These are phyloP conservation scores for Seminavis robusta DNA, from an alignment of 108 stramenopile species.

Conservation along the genomic window DNA sequence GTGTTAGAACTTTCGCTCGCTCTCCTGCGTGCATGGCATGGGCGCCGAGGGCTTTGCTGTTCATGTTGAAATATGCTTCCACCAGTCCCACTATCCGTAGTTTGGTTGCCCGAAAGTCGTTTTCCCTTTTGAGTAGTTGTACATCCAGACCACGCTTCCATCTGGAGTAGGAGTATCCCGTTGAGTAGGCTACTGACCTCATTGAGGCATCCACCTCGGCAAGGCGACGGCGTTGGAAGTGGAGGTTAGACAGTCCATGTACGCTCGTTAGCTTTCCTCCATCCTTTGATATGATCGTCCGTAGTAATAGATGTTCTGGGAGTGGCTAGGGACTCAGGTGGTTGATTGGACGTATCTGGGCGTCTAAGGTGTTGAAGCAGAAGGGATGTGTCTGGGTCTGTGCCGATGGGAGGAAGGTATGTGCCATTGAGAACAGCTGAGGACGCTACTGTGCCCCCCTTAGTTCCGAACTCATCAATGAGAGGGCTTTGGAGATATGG, in stretches of 20 bases:
- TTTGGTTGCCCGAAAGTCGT: not conserved
- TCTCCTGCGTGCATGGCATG: not conserved
- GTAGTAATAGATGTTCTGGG: not conserved
- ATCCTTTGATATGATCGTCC: not conserved
- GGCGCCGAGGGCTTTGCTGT: slow-evolving; percentile 10
- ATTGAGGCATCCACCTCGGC: not conserved
- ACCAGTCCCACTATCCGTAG: slow-evolving; percentile 13
- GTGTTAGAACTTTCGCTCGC: too few relatives aligned
- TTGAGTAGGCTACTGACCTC: too few relatives aligned
- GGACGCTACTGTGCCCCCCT: not conserved
- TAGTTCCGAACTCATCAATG: not conserved
- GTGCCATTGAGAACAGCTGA: not conserved
- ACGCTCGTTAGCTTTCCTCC: not conserved
- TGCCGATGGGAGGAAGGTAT: not conserved
- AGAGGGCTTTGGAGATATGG: not conserved
- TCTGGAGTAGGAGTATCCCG: too few relatives aligned
- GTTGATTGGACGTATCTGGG: too few relatives aligned
- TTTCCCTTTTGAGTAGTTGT: slow-evolving; percentile 4
- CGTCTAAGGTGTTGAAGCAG: not conserved
- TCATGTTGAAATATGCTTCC: slow-evolving; percentile 15
- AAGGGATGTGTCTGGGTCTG: not conserved
- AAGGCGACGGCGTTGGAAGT: not conserved
- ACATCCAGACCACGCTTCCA: slow-evolving; percentile 3
- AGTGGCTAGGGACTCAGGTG: not conserved
- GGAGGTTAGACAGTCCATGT: not conserved